Evolutionary conservation across 73 alveolate genomes (phyloP).

Genomic region (Symbiodinium natans): DNA sequence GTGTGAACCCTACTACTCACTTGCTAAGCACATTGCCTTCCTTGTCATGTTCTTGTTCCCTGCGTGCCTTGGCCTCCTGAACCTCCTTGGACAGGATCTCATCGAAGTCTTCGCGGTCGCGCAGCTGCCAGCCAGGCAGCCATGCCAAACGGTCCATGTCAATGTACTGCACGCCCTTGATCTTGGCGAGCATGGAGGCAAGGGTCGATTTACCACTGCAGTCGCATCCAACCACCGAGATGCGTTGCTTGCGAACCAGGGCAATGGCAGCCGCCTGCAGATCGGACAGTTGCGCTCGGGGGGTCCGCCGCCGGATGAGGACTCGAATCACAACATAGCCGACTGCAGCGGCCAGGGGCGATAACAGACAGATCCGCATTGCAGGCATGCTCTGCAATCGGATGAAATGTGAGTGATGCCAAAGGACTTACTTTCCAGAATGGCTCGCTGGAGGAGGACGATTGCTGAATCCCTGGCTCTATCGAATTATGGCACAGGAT

Average conservation of each 20-base stretch:
- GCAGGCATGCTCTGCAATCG: too few relatives aligned
- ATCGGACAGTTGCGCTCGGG: background rate
- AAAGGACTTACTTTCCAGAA: too few relatives aligned
- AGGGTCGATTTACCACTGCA: background rate
- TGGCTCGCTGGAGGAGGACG: too few relatives aligned
- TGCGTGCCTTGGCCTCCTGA: background rate
- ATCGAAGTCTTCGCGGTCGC: background rate
- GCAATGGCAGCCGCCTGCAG: background rate
- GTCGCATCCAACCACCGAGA: background rate
- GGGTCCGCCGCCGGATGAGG: background rate
- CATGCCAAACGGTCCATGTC: background rate
- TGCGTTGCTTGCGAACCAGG: background rate
- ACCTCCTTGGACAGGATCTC: background rate
- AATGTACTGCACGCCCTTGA: background rate
- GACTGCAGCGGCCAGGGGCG: background rate
- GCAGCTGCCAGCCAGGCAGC: background rate
- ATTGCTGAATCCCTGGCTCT: too few relatives aligned
- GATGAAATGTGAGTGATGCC: too few relatives aligned
- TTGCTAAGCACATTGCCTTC: too few relatives aligned
- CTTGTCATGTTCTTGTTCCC: too few relatives aligned
- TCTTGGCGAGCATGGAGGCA: background rate
- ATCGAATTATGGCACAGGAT: too few relatives aligned
- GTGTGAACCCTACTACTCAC: too few relatives aligned
- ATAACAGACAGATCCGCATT: background rate
- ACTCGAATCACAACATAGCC: background rate